These are phyloP conservation scores for Ballota nigra DNA, from an alignment of 257 asterid species.

Conservation along the genomic window DNA sequence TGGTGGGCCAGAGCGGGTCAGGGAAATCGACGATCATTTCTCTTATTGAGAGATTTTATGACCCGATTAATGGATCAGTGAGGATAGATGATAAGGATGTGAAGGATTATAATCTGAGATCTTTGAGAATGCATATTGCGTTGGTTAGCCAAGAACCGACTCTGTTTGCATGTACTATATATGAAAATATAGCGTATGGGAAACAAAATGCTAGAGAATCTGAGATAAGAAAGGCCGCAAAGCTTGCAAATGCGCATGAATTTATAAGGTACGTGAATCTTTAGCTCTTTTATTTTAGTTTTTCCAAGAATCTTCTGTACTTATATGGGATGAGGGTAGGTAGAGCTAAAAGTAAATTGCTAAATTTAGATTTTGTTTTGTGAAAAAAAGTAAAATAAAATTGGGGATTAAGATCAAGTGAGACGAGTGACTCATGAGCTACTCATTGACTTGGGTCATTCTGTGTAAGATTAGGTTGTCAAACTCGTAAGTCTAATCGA, in stretches of 20 bases:
- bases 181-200: conserved; percentile 70
- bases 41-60: conserved; percentile 66
- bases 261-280: conserved; percentile 52
- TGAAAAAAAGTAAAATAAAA: too few species aligned
- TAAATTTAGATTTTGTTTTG: too few species aligned
- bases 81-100: conserved; percentile 56
- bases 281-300: not conserved
- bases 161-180: conserved; percentile 62
- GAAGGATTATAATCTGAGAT: conserved; percentile 48
- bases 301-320: not conserved
- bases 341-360: too few species aligned
- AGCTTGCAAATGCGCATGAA: conserved; percentile 75
- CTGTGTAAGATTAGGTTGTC: too few species aligned
- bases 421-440: too few species aligned
- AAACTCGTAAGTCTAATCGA: too few species aligned
- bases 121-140: conserved; percentile 55
- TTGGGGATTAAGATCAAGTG: too few species aligned
- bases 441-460: too few species aligned
- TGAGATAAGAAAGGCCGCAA: conserved; percentile 66
- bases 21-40: conserved; percentile 68
- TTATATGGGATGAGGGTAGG: too few species aligned
- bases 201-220: conserved; percentile 52
- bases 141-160: conserved; percentile 81
- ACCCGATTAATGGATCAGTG: conserved; percentile 55
- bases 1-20: conserved; percentile 72